These are phyloP conservation scores for Zymoseptoria brevis DNA, from an alignment of 2,329 filamentous ascomycete species.

Conservation along the genomic window DNA sequence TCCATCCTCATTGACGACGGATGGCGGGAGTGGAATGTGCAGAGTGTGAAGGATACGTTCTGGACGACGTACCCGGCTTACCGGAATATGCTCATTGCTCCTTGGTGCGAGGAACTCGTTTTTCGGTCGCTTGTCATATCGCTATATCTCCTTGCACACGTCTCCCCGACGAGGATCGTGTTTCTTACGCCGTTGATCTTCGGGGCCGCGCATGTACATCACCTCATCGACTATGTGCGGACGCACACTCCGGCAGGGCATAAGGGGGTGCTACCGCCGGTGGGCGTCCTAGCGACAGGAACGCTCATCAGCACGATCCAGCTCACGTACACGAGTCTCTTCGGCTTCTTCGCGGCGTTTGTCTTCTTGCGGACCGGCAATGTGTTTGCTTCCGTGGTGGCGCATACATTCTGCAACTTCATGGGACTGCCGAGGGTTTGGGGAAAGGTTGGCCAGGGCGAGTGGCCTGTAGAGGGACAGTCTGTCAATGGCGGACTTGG, in stretches of 20 bases:
- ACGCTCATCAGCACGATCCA: conserved; percentile 71
- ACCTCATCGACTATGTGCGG: conserved; percentile 88
- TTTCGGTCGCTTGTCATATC: conserved; percentile 84
- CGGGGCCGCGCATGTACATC: conserved; percentile 86
- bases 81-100: conserved; percentile 78
- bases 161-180: conserved; percentile 51
- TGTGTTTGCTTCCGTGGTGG: conserved; percentile 63
- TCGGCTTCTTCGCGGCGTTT: conserved; percentile 89
- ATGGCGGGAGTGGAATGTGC: conserved; percentile 42
- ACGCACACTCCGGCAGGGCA: conserved; percentile 55
- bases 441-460: conserved; percentile 54
- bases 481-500: background rate
- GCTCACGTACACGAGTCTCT: conserved; percentile 82
- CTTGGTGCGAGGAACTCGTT: conserved; percentile 84
- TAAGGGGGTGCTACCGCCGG: conserved; percentile 6
- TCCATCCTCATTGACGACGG: conserved; percentile 61
- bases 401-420: conserved; percentile 87
- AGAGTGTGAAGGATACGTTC: conserved; percentile 46
- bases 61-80: conserved; percentile 71
- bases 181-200: conserved; percentile 84
- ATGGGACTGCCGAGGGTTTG: conserved; percentile 82
- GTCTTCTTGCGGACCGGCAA: conserved; percentile 79
- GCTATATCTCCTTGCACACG: conserved; percentile 65
- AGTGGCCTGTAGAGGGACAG: background rate
- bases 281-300: conserved; percentile 21